Evolutionary conservation across 176 grass and related monocot species (phyloP).

Genomic region (Oryza longistaminata): DNA sequence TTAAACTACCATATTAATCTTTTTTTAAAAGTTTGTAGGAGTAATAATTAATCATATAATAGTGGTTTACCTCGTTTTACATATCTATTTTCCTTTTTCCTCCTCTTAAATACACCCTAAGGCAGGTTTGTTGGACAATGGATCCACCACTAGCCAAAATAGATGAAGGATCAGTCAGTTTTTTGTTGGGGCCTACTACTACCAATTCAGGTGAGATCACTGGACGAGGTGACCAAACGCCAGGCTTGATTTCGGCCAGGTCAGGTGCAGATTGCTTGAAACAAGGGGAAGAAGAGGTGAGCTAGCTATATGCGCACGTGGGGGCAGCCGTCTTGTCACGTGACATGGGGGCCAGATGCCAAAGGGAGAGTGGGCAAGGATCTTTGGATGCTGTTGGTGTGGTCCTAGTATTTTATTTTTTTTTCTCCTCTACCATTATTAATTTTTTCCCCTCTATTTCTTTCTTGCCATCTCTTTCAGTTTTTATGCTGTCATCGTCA

Average conservation of each 20-base stretch:
- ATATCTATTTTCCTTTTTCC: no score
- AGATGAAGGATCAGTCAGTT: no score
- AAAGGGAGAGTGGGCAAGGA: conserved; percentile 36
- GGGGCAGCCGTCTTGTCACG: conserved; percentile 35
- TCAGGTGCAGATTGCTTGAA: conserved; percentile 31
- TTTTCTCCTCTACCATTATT: neutral
- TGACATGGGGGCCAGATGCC: conserved; percentile 31
- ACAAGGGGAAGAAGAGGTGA: conserved; percentile 30
- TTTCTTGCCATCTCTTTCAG: neutral
- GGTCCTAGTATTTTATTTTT: conserved; percentile 8
- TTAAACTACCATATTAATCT: no score
- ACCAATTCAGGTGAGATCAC: neutral
- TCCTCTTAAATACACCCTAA: no score
- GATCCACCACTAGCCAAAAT: no score
- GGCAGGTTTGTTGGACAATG: no score
- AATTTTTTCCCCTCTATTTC: neutral
- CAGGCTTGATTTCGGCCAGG: conserved; percentile 11
- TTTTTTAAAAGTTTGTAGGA: no score
- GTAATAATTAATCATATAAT: no score
- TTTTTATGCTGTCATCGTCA: conserved; percentile 13
- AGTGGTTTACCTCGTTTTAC: no score
- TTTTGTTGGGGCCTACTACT: no score
- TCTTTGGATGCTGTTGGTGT: conserved; percentile 45
- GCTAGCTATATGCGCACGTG: conserved; percentile 47
- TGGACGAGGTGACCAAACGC: conserved; percentile 1